Percentiles rank a stretch among this genome's conserved stretches.
Conservation (phyloP, 2,329 filamentous ascomycete genomes). For the Aspergillus awamori region DNA sequence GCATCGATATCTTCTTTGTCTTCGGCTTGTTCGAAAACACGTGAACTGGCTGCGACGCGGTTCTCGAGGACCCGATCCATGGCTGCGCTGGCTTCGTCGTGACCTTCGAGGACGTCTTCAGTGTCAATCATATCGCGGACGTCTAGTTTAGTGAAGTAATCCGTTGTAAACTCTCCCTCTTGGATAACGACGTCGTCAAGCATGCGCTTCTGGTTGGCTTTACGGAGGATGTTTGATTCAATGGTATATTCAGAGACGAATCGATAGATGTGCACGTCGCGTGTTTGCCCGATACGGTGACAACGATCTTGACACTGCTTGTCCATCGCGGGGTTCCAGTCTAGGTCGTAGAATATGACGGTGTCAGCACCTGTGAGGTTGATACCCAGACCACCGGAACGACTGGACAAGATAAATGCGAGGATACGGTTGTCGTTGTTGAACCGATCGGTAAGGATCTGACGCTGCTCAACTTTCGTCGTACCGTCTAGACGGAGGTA, state of each 20-base stretch:
- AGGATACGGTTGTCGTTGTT: conserved; percentile 91
- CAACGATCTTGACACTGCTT: conserved; percentile 98
- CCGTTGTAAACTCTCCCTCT: conserved; percentile 95
- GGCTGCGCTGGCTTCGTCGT: conserved; percentile 75
- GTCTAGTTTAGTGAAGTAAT: conserved; percentile 81
- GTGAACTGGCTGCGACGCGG: conserved; percentile 65
- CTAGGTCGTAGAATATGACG: conserved; percentile 97
- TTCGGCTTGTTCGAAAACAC: conserved; percentile 84
- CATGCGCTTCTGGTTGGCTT: conserved; percentile 96
- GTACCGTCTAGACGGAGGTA: conserved; percentile 96
- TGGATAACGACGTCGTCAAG: conserved; percentile 98
- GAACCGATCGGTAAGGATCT: conserved; percentile 94
- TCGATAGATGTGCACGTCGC: conserved; percentile 97
- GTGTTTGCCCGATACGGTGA: conserved; percentile 95
- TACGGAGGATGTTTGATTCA: conserved; percentile 95
- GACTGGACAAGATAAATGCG: conserved; percentile 91
- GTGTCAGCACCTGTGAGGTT: conserved; percentile 96
- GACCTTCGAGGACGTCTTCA: conserved; percentile 57
- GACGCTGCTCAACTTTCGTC: conserved; percentile 92
- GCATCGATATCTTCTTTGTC: conserved; percentile 90
- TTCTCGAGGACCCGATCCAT: conserved; percentile 83
- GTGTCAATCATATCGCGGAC: conserved; percentile 70
- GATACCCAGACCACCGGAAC: conserved; percentile 92
- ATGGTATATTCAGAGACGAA: conserved; percentile 93
- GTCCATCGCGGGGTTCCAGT: conserved; percentile 99